Evolutionary conservation across 768 basidiomycete species (phyloP), one percentile per base, ranked within the genome.

Genomic region (Tricholoma saponaceum): DNA sequence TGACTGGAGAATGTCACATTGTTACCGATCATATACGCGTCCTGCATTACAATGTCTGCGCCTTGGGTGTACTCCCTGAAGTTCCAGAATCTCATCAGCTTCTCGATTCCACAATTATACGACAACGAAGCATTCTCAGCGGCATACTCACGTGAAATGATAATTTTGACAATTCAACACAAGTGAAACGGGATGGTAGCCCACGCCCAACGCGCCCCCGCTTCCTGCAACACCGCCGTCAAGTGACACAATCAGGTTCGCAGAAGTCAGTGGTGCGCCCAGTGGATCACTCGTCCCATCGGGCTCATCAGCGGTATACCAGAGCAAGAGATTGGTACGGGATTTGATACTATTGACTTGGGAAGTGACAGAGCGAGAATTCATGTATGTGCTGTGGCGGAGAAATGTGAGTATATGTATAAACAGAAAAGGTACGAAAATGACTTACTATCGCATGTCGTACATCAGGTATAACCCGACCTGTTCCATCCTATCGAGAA

Each of bases 401-500:
- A 63, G 28, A 25, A 30, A 26, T 44, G 25, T 28, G 50, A 16
- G 23, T 51, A 16, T 60, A 57, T 26, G 56, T 39, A 43, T 16
- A 0, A 25, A 37, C 13, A 26, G 18, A 14, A 30, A 16, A 37
- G 52, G 43, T 20, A 41, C 16, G 37, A 5, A 50, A 30, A 32
- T 28, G 5, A 72, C 77, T 32, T 37, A 80, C 80, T 73, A 73
- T 51, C 89, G 79, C 89, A 92, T 91, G 67, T 92, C 89, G 61
- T 92, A 93, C 83, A 92, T 90, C 55, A 92, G 76, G 64, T 87
- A 92, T 10, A 83, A 58, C 1, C 79, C 80, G 0, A 85, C 82
- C 58, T 86, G 79, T 67, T 90, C 83, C 86, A 91, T 89, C 43
- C 78, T 73, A 64, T 90, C 85, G 6, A 91, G 65, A 25, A 89